Base-by-base conservation (phyloP, 1,139 yeast genomes). In the Diutina pseudorugosa region DNA sequence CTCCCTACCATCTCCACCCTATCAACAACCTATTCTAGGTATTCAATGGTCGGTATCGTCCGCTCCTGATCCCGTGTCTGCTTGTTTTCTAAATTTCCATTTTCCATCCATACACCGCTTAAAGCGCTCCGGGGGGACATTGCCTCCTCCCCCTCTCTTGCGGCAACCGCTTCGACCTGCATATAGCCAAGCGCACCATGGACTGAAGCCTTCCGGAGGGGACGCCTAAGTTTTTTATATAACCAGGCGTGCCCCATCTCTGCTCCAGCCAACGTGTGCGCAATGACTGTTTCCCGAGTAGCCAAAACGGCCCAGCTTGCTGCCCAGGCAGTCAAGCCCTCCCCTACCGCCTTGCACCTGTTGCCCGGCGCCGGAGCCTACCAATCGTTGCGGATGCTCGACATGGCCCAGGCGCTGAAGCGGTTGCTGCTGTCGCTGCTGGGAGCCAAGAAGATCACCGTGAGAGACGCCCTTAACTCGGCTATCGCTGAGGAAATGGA, bases 401-500 rank as follows among this genome's bases (percentile, higher is more conserved):
- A 43, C n/a, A 23, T 43, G 16, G 25, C 23, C 18, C 47, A 21
- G 12, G 33, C 33, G 16, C 73, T 83, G 20, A 69, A 79, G 40
- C 68, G 73, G 51, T 65, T 81, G 23, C 78, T 80, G 12, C 73
- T 83, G 20, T 69, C 79, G 40, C 68, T 73, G 51, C 65, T 81
- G 23, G 80, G 79, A 42, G 71, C 85, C 53, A 78, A 80, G 63
- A 76, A 82, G 57, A 79, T 93, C 79, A 89, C 98, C 12, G 97
- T 94, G 55, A 87, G 99, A 79, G 99, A 93, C 62, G 98, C 98
- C 49, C 76, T 93, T 64, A 94, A 93, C 76, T 76, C 86, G 57
- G 98, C 96, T 47, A 77, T 93, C 71, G 96, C 96, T 55, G 99
- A 93, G 73, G 99, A 94, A 74, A 80, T 93, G 78, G 98, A 93